phyloP scores from a whole-genome alignment of 805 yeast genomes.

The Metschnikowia santaceciliae region DNA sequence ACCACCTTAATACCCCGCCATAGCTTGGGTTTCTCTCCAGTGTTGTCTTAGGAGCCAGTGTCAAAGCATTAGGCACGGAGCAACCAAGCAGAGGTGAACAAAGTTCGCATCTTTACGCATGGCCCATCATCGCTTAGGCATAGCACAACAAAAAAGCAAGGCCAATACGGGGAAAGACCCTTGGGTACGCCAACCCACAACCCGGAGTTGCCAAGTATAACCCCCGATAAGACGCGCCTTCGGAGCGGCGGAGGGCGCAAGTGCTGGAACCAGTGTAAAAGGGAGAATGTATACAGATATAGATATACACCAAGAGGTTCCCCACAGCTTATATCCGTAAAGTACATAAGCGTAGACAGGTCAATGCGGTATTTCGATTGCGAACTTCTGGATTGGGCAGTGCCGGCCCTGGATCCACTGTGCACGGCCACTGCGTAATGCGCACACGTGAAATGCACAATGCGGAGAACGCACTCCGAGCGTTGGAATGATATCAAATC shows the following conservation, averaged over 20 bases:
- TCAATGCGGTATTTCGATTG: constrained; percentile 1
- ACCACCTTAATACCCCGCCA: background rate
- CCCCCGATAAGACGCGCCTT: background rate
- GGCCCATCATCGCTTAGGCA: background rate
- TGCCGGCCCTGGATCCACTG: background rate
- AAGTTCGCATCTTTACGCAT: background rate
- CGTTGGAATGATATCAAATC: constrained; percentile 1
- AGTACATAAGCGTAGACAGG: background rate
- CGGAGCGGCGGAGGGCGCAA: background rate
- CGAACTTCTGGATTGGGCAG: constrained; percentile 5
- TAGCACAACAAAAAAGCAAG: background rate
- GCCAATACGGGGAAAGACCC: too few relatives aligned
- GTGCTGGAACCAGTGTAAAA: background rate
- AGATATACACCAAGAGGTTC: background rate
- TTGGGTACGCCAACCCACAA: too few relatives aligned
- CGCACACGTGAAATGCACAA: constrained; percentile 4
- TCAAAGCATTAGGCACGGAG: background rate
- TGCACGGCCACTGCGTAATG: background rate
- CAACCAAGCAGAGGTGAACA: background rate
- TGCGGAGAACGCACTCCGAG: constrained; percentile 5
- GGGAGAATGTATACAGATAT: background rate
- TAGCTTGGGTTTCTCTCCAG: background rate
- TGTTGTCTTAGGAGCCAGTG: background rate
- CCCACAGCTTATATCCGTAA: constrained; percentile 4
- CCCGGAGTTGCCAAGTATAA: background rate